phyloP scores from a whole-genome alignment of 371 early-diverging fungal species.

The Haplosporangium sp. region DNA sequence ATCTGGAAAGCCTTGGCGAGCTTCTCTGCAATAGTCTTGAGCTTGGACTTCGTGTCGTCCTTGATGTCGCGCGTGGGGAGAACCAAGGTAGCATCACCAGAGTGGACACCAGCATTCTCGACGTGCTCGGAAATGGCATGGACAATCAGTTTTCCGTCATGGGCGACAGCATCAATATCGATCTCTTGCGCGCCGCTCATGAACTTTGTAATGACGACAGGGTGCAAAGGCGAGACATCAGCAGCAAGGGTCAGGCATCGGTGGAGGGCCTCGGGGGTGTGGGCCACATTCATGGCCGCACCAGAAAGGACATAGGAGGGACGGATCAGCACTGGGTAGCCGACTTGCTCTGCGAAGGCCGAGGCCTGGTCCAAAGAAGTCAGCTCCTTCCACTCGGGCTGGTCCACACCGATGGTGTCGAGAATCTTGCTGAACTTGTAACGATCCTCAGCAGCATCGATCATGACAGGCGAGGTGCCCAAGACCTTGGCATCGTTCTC shows the following conservation, averaged over 20 bases:
- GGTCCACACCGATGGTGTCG: constrained; percentile 92
- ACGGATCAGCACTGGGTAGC: constrained; percentile 93
- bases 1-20: constrained; percentile 90
- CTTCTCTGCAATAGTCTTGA: constrained; percentile 83
- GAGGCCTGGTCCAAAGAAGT: constrained; percentile 82
- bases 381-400: constrained; percentile 95
- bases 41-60: constrained; percentile 69
- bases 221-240: constrained; percentile 89
- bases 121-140: constrained; percentile 95
- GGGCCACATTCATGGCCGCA: constrained; percentile 96
- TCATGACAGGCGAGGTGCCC: constrained; percentile 91
- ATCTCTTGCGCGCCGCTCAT: constrained; percentile 94
- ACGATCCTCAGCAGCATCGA: constrained; percentile 94
- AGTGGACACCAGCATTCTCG: constrained; percentile 97
- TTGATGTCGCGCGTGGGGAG: constrained; percentile 85
- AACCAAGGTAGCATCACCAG: constrained; percentile 95
- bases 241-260: constrained; percentile 84
- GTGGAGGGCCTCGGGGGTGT: constrained; percentile 76
- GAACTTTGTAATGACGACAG: constrained; percentile 95
- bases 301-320: constrained; percentile 96
- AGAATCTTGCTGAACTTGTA: constrained; percentile 91
- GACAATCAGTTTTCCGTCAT: constrained; percentile 80
- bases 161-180: constrained; percentile 93
- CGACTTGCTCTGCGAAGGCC: constrained; percentile 84
- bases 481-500: constrained; percentile 78